Evolutionary conservation across 805 yeast species (phyloP).

Genomic region (Candida loeiensis): DNA sequence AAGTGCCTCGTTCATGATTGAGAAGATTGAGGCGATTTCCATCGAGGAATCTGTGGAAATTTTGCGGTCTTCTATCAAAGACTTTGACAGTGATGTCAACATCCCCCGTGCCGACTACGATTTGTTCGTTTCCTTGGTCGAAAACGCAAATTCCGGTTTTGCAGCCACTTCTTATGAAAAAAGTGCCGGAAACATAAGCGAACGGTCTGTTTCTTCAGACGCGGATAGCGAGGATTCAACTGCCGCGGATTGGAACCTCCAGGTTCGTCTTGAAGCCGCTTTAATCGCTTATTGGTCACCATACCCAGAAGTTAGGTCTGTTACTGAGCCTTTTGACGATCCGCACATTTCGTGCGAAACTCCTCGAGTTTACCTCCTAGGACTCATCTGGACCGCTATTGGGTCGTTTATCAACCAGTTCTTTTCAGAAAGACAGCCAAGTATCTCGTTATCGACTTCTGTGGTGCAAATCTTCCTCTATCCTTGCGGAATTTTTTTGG

Average conservation of each 20-base stretch:
- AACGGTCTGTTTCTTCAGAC: neutral
- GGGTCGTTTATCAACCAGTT: conserved; percentile 56
- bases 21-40: conserved; percentile 33
- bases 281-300: conserved; percentile 39
- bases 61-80: conserved; percentile 34
- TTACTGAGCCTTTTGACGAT: conserved; percentile 50
- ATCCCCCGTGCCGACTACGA: conserved; percentile 28
- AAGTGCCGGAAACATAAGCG: neutral
- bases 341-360: conserved; percentile 48
- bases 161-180: conserved; percentile 1
- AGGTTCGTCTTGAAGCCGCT: conserved; percentile 35
- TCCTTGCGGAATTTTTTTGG: conserved; percentile 41
- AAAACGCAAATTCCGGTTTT: neutral
- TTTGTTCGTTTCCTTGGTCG: conserved; percentile 21
- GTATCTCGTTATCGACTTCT: conserved; percentile 39
- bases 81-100: conserved; percentile 38
- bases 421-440: conserved; percentile 52
- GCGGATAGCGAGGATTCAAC: neutral
- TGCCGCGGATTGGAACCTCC: conserved; percentile 31
- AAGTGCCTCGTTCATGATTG: conserved; percentile 37
- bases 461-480: conserved; percentile 46
- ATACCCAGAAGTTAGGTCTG: conserved; percentile 36
- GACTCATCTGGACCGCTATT: conserved; percentile 48
- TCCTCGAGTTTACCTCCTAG: conserved; percentile 51
- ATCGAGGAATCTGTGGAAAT: conserved; percentile 39